A percentile compares a stretch with the other conserved stretches of the same genome.
Evolutionary conservation across 495 filamentous ascomycete genomes (phyloP).

Genomic region (Aspergillus biplanus): DNA sequence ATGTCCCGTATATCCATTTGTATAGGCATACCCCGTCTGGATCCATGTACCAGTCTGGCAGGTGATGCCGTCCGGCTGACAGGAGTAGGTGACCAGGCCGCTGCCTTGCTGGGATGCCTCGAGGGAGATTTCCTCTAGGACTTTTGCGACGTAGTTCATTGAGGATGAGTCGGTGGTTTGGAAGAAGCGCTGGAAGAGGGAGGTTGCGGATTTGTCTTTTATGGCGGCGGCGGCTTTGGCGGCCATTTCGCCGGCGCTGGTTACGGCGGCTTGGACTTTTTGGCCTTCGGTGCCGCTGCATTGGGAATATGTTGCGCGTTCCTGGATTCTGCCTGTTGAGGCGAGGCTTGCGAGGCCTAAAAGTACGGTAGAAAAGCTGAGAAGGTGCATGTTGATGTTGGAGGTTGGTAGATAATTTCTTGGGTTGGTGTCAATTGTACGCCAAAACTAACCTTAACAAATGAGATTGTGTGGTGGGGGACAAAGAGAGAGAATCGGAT

Average conservation of each 20-base stretch:
- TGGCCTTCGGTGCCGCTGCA: constrained; percentile 1
- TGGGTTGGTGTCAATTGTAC: neutral
- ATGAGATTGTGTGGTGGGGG: neutral
- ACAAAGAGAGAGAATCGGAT: neutral
- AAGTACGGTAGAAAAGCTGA: neutral
- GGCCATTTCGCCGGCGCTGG: constrained; percentile 5
- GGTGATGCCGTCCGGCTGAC: constrained; percentile 2
- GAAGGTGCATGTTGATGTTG: neutral
- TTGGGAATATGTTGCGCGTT: neutral
- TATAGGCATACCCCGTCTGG: constrained; percentile 7
- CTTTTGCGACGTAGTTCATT: constrained; percentile 5
- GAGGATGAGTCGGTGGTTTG: constrained; percentile 11
- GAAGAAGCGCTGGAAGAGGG: constrained; percentile 17
- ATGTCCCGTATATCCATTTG: constrained; percentile 7
- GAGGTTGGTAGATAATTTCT: neutral
- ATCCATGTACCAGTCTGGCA: constrained; percentile 1
- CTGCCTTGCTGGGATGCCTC: constrained; percentile 3
- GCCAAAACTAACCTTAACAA: neutral
- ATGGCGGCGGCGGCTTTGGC: constrained; percentile 13
- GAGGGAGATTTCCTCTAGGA: constrained; percentile 12
- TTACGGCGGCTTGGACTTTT: constrained; percentile 7
- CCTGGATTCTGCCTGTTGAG: neutral
- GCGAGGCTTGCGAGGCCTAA: neutral
- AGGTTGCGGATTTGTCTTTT: neutral
- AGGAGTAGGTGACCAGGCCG: constrained; percentile 13